phyloP scores from a whole-genome alignment of 495 filamentous ascomycete genomes.

The Penicillium mononematosum region DNA sequence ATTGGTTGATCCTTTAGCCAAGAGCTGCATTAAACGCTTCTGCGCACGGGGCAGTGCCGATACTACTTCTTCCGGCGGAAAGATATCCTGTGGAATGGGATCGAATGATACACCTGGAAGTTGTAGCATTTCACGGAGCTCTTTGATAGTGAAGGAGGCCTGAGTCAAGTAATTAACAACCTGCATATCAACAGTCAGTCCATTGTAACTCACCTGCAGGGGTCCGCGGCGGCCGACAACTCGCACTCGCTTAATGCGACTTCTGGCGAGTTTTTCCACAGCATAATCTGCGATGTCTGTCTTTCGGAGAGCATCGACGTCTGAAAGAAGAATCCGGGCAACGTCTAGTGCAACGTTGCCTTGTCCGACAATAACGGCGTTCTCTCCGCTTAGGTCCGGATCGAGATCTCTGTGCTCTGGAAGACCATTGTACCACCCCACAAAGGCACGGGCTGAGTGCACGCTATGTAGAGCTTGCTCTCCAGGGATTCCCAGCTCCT shows the following conservation, averaged over 20 bases:
- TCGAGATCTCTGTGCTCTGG: slow-evolving; percentile 76
- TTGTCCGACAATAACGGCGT: slow-evolving; percentile 88
- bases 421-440: slow-evolving; percentile 97
- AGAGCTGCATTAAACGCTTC: slow-evolving; percentile 74
- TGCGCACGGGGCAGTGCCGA: slow-evolving; percentile 67
- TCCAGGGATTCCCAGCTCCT: slow-evolving; percentile 74
- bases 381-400: slow-evolving; percentile 76
- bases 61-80: slow-evolving; percentile 57
- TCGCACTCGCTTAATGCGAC: slow-evolving; percentile 73
- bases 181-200: neutral
- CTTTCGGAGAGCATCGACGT: slow-evolving; percentile 66
- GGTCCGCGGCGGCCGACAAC: slow-evolving; percentile 86
- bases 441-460: slow-evolving; percentile 88
- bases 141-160: slow-evolving; percentile 93
- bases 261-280: slow-evolving; percentile 67
- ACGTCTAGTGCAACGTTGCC: slow-evolving; percentile 97
- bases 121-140: slow-evolving; percentile 80
- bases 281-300: slow-evolving; percentile 89
- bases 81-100: slow-evolving; percentile 59
- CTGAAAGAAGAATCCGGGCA: slow-evolving; percentile 77
- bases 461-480: slow-evolving; percentile 70
- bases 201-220: slow-evolving; percentile 61
- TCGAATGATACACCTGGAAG: slow-evolving; percentile 72
- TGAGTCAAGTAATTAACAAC: slow-evolving; percentile 30
- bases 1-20: slow-evolving; percentile 66